Base-by-base conservation (phyloP, 768 basidiomycete genomes). In the Boletus eberwhitei region DNA sequence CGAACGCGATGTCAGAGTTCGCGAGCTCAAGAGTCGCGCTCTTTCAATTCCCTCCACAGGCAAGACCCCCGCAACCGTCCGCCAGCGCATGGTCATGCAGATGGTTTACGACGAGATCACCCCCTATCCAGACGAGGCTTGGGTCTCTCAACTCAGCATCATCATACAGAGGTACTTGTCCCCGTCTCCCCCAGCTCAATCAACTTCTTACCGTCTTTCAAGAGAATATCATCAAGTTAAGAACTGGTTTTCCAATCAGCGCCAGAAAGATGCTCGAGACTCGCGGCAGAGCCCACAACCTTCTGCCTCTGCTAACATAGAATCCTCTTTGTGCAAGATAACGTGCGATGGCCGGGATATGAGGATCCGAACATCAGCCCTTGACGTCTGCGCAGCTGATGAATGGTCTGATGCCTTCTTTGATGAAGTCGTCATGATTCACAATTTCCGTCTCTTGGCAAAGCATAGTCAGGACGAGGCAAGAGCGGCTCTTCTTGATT, bases 181-280 rank as follows among this genome's bases (percentile, higher is more conserved):
- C 36, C 24, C 45, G n/a, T 47, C n/a, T 42, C 53, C 31, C 34
- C 35, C 53, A 3, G 35, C 32, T 50, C 29, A 4, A 5, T 12
- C 41, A 1, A 2, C 37, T 36, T 40, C 62, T 64, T 41, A 60
- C 38, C 22, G 2, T 45, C 51, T 37, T 34, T 34, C 45, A 64
- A 83, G 82, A 59, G 77, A 82, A 45, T 81, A 80, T 62, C 79
- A 78, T 61, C 83, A 84, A 67, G 77, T 85, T 51, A 83, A 81
- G 69, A 84, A 84, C 58, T 85, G 84, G 83, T 86, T 86, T 55
- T 82, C 82, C 5, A 86, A 86, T 66, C 78, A 83, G 68, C 76
- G 84, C 40, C 84, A 78, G 53, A 74, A 78, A 58, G 74, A 75
- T 52, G 68, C 76, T 32, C 71, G 70, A 12, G 70, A 71, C 52